Evolutionary conservation across 2,329 filamentous ascomycete species (phyloP), one percentile per base, ranked within the genome.

Genomic region (Phialocephala sp.): DNA sequence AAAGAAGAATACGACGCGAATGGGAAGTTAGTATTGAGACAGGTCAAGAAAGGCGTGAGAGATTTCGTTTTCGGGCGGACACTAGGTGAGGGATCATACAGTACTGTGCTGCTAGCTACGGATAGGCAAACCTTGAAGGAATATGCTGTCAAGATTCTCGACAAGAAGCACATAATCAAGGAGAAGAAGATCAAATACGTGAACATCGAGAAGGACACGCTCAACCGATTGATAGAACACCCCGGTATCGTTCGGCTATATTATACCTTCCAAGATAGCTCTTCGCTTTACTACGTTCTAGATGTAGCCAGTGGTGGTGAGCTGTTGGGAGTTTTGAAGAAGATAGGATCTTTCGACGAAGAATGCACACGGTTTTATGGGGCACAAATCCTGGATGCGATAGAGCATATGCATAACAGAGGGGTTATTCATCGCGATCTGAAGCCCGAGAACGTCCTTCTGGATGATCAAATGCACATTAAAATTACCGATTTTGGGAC

Each of bases 181-280:
- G 95, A 99, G 81, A 98, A 97, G 80, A 99, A 99, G 84, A 97
- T 99, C 75, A 99, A 99, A 84, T 99, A 99, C 76, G 95, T 99
- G 79, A 99, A 98, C 79, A 99, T 99, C 74, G 95, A 99, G 79
- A 97, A 97, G 81, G 94, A 99, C 79, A 98, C 95, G 0, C 83
- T 99, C 63, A 99, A 99, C 76, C 89, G 95, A 69, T 83, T 99
- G 65, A 98, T 94, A 3, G 94, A 99, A 69, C 95, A 99, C 75
- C 95, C 95, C 8, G 95, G 95, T 22, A 94, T 99, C 66, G 94
- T 99, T 64, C 91, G 95, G 68, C 84, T 99, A 52, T 99, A 98
- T 79, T 99, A 99, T 79, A 99, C 95, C 1, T 99, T 99, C 76
- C 95, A 99, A 78, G 95, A 99, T 78, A 94, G 98, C 77, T 87